Evolutionary conservation across 2,329 filamentous ascomycete species (phyloP).

Genomic region (Grosmannia serpens): DNA sequence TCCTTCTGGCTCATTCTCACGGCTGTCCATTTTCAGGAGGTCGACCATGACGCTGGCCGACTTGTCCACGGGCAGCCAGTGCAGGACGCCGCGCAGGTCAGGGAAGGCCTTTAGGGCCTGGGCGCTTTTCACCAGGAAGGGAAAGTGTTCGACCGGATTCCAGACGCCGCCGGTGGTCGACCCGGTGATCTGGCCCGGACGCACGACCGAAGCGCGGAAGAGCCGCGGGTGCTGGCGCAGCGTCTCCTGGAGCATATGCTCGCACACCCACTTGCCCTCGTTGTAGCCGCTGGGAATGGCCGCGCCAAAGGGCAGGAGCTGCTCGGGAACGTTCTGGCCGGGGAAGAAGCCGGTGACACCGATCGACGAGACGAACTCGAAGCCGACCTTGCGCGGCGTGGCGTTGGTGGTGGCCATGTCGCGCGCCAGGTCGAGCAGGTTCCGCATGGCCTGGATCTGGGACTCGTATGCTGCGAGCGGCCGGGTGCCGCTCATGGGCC

Average conservation of each 20-base stretch:
- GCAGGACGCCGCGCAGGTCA: constrained; percentile 25
- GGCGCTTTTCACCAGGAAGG: constrained; percentile 36
- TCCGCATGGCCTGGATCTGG: constrained; percentile 32
- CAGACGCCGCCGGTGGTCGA: constrained; percentile 37
- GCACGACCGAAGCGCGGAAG: constrained; percentile 31
- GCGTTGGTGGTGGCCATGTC: constrained; percentile 13
- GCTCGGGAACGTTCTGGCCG: constrained; percentile 29
- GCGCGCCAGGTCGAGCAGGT: constrained; percentile 32
- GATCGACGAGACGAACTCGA: constrained; percentile 32
- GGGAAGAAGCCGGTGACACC: constrained; percentile 21
- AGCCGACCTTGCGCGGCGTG: constrained; percentile 17
- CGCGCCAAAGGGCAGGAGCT: constrained; percentile 23
- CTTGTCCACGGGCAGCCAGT: constrained; percentile 34
- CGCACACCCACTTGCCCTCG: constrained; percentile 41
- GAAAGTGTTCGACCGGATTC: constrained; percentile 40
- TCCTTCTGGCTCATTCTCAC: constrained; percentile 5
- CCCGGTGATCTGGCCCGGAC: constrained; percentile 42
- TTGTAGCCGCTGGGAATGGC: constrained; percentile 35
- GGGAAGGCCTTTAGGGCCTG: constrained; percentile 32
- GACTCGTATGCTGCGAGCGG: constrained; percentile 25
- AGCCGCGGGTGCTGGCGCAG: constrained; percentile 26
- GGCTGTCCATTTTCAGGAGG: constrained; percentile 10
- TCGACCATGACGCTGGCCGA: constrained; percentile 18
- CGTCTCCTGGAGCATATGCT: constrained; percentile 36
- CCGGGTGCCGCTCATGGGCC: constrained; percentile 34